Evolutionary conservation across 2,329 filamentous ascomycete species (phyloP).

Genomic region (Periconia sp.): DNA sequence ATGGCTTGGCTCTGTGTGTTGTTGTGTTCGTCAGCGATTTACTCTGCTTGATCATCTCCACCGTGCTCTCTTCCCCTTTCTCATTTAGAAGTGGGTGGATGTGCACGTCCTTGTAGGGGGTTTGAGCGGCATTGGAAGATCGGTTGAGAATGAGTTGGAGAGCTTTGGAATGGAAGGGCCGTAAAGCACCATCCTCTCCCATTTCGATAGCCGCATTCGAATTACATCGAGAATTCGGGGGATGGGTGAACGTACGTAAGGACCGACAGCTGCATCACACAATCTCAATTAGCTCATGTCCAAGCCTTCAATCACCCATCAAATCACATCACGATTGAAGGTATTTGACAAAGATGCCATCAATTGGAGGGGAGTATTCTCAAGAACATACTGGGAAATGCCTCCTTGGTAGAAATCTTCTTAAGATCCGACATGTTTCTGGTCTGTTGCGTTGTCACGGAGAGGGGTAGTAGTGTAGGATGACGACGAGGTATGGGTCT

Average conservation of each 20-base stretch:
- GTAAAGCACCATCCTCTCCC: too few relatives aligned
- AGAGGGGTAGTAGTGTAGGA: too few relatives aligned
- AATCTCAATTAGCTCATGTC: slow-evolving; percentile 8
- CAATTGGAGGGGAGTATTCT: not conserved
- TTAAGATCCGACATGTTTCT: slow-evolving; percentile 46
- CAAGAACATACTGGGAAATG: slow-evolving; percentile 45
- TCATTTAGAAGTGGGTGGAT: not conserved
- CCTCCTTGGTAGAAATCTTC: slow-evolving; percentile 46
- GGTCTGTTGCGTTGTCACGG: too few relatives aligned
- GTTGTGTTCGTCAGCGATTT: not conserved
- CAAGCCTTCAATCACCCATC: not conserved
- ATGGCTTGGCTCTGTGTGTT: slow-evolving; percentile 58
- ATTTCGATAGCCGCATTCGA: too few relatives aligned
- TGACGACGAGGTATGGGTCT: too few relatives aligned
- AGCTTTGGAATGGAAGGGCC: too few relatives aligned
- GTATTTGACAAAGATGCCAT: not conserved
- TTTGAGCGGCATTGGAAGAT: too few relatives aligned
- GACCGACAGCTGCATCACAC: slow-evolving; percentile 40
- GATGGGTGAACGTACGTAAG: slow-evolving; percentile 42
- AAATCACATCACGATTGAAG: too few relatives aligned
- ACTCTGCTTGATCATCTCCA: not conserved
- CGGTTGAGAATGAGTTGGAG: too few relatives aligned
- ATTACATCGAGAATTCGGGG: not conserved
- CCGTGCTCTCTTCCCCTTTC: not conserved
- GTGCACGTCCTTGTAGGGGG: too few relatives aligned